These are phyloP conservation scores for Oxyria digyna DNA, from an alignment of 148 eudicot species.

Conservation along the genomic window DNA sequence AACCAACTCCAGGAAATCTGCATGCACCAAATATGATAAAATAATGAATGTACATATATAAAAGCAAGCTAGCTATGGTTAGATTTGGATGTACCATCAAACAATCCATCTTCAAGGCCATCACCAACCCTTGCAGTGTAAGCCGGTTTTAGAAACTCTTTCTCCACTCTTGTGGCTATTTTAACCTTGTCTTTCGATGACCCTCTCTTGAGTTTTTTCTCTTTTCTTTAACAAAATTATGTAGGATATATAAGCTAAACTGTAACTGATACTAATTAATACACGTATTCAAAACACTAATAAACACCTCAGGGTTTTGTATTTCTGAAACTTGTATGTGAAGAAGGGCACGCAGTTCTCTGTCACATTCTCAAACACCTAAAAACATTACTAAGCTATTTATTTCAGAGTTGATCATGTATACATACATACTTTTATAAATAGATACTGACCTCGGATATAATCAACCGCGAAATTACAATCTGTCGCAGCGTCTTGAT, in stretches of 20 bases:
- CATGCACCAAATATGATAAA: background rate
- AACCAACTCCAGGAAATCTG: slow-evolving; percentile 83
- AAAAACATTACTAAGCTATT: background rate
- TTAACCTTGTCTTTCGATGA: slow-evolving; percentile 28
- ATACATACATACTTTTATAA: too few relatives aligned
- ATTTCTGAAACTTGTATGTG: slow-evolving; percentile 62
- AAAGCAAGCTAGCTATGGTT: background rate
- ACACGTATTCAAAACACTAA: background rate
- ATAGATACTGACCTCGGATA: slow-evolving; percentile 89
- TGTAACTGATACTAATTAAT: too few relatives aligned
- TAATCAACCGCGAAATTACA: slow-evolving; percentile 65
- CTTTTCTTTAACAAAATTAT: slow-evolving; percentile 27
- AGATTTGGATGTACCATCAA: slow-evolving; percentile 49
- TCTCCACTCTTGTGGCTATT: slow-evolving; percentile 66
- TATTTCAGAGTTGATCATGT: too few relatives aligned
- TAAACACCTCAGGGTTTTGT: slow-evolving; percentile 49
- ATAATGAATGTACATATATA: too few relatives aligned
- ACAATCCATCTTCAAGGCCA: slow-evolving; percentile 94
- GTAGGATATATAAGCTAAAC: background rate
- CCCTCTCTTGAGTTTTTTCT: slow-evolving; percentile 49
- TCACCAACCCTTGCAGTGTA: slow-evolving; percentile 78
- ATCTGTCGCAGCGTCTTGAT: slow-evolving; percentile 76
- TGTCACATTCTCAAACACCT: slow-evolving; percentile 76
- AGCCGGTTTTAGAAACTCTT: slow-evolving; percentile 72
- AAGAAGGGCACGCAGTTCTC: slow-evolving; percentile 72